Evolutionary conservation across 495 filamentous ascomycete species (phyloP).

Genomic region (Neurospora sp.): DNA sequence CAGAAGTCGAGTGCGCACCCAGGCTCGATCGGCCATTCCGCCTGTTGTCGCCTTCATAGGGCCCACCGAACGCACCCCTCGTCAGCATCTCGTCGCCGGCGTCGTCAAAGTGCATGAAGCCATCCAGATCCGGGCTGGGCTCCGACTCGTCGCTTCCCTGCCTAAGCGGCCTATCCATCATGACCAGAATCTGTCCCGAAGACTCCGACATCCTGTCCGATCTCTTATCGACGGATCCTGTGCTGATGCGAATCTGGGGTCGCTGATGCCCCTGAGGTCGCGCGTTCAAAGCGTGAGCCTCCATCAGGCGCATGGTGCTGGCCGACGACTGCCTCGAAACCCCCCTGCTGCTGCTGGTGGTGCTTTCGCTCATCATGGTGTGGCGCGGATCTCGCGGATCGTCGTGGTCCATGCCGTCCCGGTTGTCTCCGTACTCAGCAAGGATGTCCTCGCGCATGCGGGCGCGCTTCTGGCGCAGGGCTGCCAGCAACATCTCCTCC

Average conservation of each 20-base stretch:
- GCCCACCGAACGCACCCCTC: neutral
- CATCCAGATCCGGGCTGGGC: conserved; percentile 29
- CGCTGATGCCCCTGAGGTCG: conserved; percentile 12
- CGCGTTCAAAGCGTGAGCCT: conserved; percentile 7
- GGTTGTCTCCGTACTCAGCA: conserved; percentile 38
- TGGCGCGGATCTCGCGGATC: conserved; percentile 7
- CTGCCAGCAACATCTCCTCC: conserved; percentile 73
- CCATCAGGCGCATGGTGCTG: conserved; percentile 19
- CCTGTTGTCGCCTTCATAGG: neutral
- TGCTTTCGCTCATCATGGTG: conserved; percentile 15
- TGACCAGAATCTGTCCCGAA: conserved; percentile 20
- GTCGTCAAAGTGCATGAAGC: conserved; percentile 27
- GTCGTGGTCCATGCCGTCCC: conserved; percentile 5
- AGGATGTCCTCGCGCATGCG: conserved; percentile 66
- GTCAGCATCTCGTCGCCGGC: conserved; percentile 16
- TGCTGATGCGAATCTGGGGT: conserved; percentile 1
- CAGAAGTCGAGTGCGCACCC: conserved; percentile 3
- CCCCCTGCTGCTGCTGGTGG: conserved; percentile 9
- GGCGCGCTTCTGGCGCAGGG: conserved; percentile 68
- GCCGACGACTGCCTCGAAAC: conserved; percentile 21
- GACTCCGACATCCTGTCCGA: neutral
- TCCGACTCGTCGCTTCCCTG: conserved; percentile 21
- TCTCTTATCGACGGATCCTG: neutral
- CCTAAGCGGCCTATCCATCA: conserved; percentile 10
- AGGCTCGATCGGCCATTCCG: conserved; percentile 10